Evolutionary conservation across 163 green algal genomes (phyloP).

Genomic region (Coccomyxa subellipsoidea): DNA sequence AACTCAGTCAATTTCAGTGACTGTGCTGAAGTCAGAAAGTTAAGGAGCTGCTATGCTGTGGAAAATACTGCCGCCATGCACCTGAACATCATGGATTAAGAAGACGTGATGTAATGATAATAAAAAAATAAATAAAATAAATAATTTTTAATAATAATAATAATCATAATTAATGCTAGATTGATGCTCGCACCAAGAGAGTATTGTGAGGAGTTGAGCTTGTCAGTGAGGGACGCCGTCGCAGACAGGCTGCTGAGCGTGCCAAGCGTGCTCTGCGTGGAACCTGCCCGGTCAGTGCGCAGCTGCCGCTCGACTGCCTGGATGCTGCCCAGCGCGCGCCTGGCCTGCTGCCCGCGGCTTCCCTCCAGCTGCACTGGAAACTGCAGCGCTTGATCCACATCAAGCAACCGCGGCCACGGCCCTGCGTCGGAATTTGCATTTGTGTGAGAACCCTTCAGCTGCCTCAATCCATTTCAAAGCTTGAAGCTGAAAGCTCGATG

Average conservation of each 20-base stretch:
- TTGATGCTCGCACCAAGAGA: not conserved
- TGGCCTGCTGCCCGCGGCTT: not conserved
- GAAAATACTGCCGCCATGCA: too few relatives aligned
- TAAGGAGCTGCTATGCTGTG: too few relatives aligned
- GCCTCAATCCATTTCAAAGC: too few relatives aligned
- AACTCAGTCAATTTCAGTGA: too few relatives aligned
- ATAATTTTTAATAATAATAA: too few relatives aligned
- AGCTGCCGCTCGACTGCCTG: conserved; percentile 1
- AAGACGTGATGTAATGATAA: too few relatives aligned
- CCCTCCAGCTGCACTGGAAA: not conserved
- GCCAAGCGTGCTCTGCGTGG: conserved; percentile 9
- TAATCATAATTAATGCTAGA: not conserved
- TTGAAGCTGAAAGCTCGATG: too few relatives aligned
- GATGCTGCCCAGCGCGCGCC: not conserved
- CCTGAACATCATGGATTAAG: too few relatives aligned
- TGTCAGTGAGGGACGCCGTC: not conserved
- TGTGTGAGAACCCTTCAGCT: not conserved
- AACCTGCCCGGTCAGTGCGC: conserved; percentile 9
- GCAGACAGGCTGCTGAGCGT: conserved; percentile 1
- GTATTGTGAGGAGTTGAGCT: not conserved
- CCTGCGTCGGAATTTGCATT: not conserved
- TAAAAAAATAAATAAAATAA: too few relatives aligned
- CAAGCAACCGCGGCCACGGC: conserved; percentile 19
- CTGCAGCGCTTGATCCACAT: not conserved
- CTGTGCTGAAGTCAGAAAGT: too few relatives aligned